Evolutionary conservation across 768 basidiomycete genomes (phyloP).

Genomic region (Pleurotus giganteus): DNA sequence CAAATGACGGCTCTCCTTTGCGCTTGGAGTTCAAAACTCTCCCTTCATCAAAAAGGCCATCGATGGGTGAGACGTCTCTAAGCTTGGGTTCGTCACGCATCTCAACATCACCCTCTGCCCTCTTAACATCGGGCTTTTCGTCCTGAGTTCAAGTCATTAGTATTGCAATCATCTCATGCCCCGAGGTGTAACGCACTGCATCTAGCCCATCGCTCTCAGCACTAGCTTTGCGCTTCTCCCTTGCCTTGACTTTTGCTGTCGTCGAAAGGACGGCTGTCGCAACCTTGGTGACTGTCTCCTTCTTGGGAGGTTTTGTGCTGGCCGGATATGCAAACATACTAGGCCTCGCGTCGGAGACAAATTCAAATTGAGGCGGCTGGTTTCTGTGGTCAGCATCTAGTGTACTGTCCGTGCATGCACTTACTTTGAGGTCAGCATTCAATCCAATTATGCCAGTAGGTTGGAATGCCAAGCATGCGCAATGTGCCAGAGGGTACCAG

Average conservation of each 20-base stretch:
- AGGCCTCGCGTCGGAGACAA: constrained; percentile 85
- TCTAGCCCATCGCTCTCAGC: constrained; percentile 84
- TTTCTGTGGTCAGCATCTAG: constrained; percentile 9
- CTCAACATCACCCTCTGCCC: constrained; percentile 61
- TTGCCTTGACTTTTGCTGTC: constrained; percentile 94
- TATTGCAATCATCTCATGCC: not conserved
- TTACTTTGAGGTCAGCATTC: constrained; percentile 80
- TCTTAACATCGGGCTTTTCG: constrained; percentile 51
- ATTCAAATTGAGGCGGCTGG: constrained; percentile 92
- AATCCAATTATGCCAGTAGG: constrained; percentile 95
- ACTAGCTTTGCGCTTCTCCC: constrained; percentile 89
- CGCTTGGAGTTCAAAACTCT: constrained; percentile 39
- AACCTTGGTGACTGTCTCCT: constrained; percentile 88
- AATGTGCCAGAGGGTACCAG: constrained; percentile 98
- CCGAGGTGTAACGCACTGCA: constrained; percentile 48
- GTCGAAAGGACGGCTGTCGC: constrained; percentile 95
- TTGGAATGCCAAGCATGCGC: constrained; percentile 87
- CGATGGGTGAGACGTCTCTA: constrained; percentile 57
- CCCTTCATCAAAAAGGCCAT: constrained; percentile 43
- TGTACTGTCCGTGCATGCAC: not conserved
- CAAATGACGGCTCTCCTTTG: constrained; percentile 73
- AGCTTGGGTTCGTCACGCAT: constrained; percentile 67
- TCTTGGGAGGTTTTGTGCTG: constrained; percentile 83
- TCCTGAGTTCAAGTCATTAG: constrained; percentile 38
- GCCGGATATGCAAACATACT: constrained; percentile 92